These are phyloP conservation scores for Metschnikowia amazonensis DNA, from an alignment of 805 yeast genomes.

Conservation along the genomic window DNA sequence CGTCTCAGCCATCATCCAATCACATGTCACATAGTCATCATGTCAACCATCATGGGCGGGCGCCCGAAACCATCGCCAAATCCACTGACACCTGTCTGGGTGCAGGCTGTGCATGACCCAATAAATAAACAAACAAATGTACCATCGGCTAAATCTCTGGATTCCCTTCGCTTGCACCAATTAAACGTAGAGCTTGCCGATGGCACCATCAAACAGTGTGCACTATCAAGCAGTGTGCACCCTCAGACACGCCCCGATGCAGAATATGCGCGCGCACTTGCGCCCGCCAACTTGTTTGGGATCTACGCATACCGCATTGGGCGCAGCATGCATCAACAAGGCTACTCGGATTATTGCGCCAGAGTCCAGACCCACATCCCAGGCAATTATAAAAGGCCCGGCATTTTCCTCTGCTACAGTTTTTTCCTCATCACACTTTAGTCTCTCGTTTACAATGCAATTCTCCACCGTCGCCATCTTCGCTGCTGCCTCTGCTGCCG, in stretches of 20 bases:
- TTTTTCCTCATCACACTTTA: constrained; percentile 8
- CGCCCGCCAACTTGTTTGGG: background rate
- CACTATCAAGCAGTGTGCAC: too few species aligned
- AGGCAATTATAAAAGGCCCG: constrained; percentile 4
- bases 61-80: too few species aligned
- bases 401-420: background rate
- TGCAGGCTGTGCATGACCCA: too few species aligned
- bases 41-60: too few species aligned
- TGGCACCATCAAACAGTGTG: too few species aligned
- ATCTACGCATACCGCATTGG: constrained; percentile 3
- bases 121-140: background rate
- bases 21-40: too few species aligned
- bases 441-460: constrained; percentile 21
- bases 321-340: background rate
- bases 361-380: background rate
- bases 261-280: too few species aligned
- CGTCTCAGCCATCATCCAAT: too few species aligned
- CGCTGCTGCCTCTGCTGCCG: constrained; percentile 20
- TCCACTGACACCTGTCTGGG: too few species aligned
- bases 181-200: too few species aligned
- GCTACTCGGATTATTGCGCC: background rate
- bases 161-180: too few species aligned
- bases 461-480: constrained; percentile 22
- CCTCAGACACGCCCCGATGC: too few species aligned
- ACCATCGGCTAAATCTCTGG: background rate